Evolutionary conservation across 225 moss, liverwort and hornwort species (phyloP).

Genomic region (Bryoerythrophyllum caledonicum): DNA sequence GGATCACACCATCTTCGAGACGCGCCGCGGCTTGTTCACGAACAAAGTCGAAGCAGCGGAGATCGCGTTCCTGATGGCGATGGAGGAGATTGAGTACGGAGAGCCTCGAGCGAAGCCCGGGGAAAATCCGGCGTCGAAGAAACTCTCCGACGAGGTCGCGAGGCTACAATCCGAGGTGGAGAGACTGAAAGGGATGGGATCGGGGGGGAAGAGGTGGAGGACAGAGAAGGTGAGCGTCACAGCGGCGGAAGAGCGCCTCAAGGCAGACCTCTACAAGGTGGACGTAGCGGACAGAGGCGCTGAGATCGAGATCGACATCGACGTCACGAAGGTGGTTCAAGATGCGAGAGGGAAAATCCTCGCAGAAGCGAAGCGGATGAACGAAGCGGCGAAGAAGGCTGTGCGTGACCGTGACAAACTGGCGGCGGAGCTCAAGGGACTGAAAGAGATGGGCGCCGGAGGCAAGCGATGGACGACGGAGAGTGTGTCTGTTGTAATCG

Average conservation of each 20-base stretch:
- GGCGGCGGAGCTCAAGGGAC: neutral
- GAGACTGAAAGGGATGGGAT: neutral
- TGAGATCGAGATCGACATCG: conserved; percentile 33
- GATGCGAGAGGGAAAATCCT: neutral
- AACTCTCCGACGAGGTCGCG: neutral
- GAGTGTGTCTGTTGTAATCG: neutral
- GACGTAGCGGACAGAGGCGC: conserved; percentile 25
- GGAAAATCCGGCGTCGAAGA: neutral
- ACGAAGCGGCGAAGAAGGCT: neutral
- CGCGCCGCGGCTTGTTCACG: neutral
- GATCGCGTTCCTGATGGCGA: conserved; percentile 28
- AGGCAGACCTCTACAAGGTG: neutral
- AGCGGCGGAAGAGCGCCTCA: neutral
- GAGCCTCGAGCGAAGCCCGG: neutral
- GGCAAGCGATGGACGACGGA: conserved; percentile 25
- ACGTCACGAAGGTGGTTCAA: neutral
- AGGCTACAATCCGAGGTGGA: conserved; percentile 11
- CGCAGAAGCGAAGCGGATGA: neutral
- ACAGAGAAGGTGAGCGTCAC: conserved; percentile 15
- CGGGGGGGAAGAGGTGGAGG: conserved; percentile 30
- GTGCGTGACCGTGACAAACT: neutral
- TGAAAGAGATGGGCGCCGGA: neutral
- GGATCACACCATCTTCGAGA: conserved; percentile 32
- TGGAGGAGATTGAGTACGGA: conserved; percentile 50
- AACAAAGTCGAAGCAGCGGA: conserved; percentile 27